Evolutionary conservation across 208 protist species (phyloP).

Genomic region (Wallacemonas sp.): DNA sequence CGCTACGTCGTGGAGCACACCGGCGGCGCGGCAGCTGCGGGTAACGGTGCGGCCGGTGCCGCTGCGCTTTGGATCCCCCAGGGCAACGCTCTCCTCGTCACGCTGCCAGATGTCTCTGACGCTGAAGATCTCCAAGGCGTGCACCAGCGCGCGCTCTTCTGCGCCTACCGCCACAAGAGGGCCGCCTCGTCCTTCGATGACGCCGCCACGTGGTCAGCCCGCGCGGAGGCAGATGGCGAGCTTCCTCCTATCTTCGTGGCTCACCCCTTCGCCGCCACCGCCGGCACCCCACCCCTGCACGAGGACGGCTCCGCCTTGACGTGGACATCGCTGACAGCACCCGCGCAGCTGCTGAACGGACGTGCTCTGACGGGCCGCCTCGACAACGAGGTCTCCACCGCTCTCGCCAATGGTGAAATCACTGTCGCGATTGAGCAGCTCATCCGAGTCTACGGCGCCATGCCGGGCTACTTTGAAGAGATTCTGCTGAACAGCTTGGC

Average conservation of each 20-base stretch:
- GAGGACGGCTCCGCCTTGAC: not conserved
- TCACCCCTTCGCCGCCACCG: constrained; percentile 4
- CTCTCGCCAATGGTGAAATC: constrained; percentile 64
- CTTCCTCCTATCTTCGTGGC: constrained; percentile 20
- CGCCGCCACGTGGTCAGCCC: constrained; percentile 10
- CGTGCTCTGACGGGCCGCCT: constrained; percentile 23
- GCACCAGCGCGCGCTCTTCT: constrained; percentile 72
- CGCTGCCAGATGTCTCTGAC: constrained; percentile 69
- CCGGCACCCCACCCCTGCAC: not conserved
- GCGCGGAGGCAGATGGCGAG: constrained; percentile 1
- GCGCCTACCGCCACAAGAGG: constrained; percentile 26
- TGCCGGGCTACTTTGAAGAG: constrained; percentile 56
- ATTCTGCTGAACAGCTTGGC: constrained; percentile 60
- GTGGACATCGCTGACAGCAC: constrained; percentile 9
- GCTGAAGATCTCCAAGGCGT: constrained; percentile 70
- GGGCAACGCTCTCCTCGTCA: constrained; percentile 48
- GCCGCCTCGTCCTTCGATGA: constrained; percentile 1
- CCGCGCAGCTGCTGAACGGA: not conserved
- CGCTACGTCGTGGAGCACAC: constrained; percentile 38
- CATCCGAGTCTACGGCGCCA: constrained; percentile 46
- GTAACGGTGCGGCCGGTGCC: constrained; percentile 21
- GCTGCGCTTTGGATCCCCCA: constrained; percentile 43
- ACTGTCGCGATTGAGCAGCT: constrained; percentile 53
- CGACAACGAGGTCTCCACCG: constrained; percentile 70
- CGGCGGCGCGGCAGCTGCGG: constrained; percentile 13